Percentiles rank a stretch among this genome's conserved stretches.
Evolutionary conservation across 805 yeast genomes (phyloP).

Genomic region (Barnettozyma pratensis): DNA sequence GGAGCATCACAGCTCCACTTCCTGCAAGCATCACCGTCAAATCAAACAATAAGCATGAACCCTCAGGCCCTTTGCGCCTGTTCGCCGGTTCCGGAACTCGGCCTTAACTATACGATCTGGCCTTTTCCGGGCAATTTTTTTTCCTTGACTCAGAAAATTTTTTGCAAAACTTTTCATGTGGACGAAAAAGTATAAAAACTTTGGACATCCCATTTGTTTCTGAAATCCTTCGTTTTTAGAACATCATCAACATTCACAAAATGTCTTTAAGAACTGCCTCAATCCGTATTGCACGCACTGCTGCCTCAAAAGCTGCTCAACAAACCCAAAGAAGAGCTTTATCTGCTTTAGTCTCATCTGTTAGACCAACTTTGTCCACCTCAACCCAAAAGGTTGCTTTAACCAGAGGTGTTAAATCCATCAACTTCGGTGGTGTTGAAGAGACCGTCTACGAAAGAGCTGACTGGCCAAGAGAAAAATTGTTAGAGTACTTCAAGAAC

Average conservation of each 20-base stretch:
- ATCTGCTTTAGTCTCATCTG: conserved; percentile 42
- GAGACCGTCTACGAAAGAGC: conserved; percentile 97
- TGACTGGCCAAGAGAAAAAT: conserved; percentile 99
- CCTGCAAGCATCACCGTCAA: too few relatives aligned
- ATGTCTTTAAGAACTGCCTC: conserved; percentile 43
- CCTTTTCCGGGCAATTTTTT: too few relatives aligned
- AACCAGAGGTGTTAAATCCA: conserved; percentile 89
- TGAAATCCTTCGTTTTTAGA: not conserved
- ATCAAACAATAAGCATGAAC: too few relatives aligned
- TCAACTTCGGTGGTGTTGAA: conserved; percentile 93
- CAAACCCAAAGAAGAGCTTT: conserved; percentile 53
- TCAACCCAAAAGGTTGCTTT: conserved; percentile 44
- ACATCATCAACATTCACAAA: not conserved
- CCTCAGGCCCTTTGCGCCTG: too few relatives aligned
- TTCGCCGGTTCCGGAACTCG: too few relatives aligned
- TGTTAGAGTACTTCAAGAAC: conserved; percentile 93
- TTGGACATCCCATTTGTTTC: not conserved
- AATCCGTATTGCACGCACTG: conserved; percentile 43
- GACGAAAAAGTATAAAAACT: too few relatives aligned
- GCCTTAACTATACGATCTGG: too few relatives aligned
- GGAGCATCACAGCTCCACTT: too few relatives aligned
- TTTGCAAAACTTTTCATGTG: too few relatives aligned
- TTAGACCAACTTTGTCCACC: conserved; percentile 56
- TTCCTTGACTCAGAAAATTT: too few relatives aligned
- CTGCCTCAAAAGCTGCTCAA: conserved; percentile 34